A percentile compares a stretch with the other conserved stretches of the same genome.
Evolutionary conservation across 306 rosid genomes (phyloP).

Genomic region (Oxytropis ochrocephala): DNA sequence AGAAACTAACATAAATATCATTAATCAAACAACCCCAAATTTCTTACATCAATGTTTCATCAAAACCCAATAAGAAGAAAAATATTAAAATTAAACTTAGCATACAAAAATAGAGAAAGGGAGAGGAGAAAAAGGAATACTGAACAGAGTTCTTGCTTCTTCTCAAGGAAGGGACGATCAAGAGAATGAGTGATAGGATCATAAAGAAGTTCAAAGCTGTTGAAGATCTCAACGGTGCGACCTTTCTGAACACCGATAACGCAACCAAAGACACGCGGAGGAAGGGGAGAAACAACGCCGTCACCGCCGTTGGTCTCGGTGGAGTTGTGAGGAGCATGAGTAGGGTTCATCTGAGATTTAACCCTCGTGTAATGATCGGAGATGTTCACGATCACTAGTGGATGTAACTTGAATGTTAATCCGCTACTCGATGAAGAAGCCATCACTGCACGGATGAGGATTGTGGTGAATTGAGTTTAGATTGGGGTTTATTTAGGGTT

Average conservation of each 20-base stretch:
- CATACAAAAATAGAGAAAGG: too few species aligned
- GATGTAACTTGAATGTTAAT: slow-evolving; percentile 90
- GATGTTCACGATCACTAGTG: slow-evolving; percentile 87
- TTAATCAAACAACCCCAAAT: background rate
- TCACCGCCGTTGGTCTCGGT: slow-evolving; percentile 34
- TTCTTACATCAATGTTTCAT: background rate
- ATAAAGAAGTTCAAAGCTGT: slow-evolving; percentile 93
- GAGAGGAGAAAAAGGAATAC: slow-evolving; percentile 22
- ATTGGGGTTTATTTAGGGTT: background rate
- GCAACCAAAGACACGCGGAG: slow-evolving; percentile 72
- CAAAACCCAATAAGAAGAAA: background rate
- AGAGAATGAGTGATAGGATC: slow-evolving; percentile 73
- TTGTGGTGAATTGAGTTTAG: background rate
- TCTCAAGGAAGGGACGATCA: slow-evolving; percentile 86
- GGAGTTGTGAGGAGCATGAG: slow-evolving; percentile 15
- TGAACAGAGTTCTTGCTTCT: slow-evolving; percentile 97
- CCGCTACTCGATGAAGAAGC: slow-evolving; percentile 95
- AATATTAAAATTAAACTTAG: too few species aligned
- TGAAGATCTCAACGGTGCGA: slow-evolving; percentile 97
- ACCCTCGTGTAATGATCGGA: slow-evolving; percentile 91
- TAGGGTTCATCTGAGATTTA: slow-evolving; percentile 73
- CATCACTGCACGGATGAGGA: slow-evolving; percentile 19
- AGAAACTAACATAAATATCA: background rate
- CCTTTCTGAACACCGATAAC: slow-evolving; percentile 97
- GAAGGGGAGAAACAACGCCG: slow-evolving; percentile 25